These are phyloP conservation scores for Pythium sukuiense DNA, from an alignment of 352 stramenopile genomes.

Conservation along the genomic window DNA sequence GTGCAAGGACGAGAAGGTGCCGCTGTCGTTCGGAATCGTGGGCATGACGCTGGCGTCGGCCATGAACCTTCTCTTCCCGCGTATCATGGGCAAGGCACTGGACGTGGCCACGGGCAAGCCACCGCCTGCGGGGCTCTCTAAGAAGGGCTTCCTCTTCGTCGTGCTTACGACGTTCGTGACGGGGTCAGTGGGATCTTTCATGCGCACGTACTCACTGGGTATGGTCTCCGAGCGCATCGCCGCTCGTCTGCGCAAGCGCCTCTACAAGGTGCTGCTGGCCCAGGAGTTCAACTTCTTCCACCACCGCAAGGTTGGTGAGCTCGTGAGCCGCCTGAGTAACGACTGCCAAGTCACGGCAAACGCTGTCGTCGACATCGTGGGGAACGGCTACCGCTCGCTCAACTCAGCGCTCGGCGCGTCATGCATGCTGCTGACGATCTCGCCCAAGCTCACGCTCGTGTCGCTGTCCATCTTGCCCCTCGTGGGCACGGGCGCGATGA, in stretches of 20 bases:
- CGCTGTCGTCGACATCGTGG: slow-evolving; percentile 84
- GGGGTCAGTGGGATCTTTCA: slow-evolving; percentile 82
- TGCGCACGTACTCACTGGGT: slow-evolving; percentile 87
- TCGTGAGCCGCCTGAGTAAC: slow-evolving; percentile 82
- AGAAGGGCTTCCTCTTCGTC: slow-evolving; percentile 85
- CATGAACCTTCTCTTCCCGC: slow-evolving; percentile 89
- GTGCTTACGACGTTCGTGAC: slow-evolving; percentile 85
- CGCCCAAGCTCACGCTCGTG: slow-evolving; percentile 87
- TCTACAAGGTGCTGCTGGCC: slow-evolving; percentile 76
- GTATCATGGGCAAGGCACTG: slow-evolving; percentile 88
- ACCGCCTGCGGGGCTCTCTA: slow-evolving; percentile 64
- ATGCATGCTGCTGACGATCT: slow-evolving; percentile 88
- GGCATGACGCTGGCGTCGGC: slow-evolving; percentile 84
- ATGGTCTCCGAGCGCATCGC: slow-evolving; percentile 88
- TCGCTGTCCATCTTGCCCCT: slow-evolving; percentile 83
- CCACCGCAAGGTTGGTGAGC: slow-evolving; percentile 78
- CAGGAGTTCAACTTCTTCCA: slow-evolving; percentile 88
- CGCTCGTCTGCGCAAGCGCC: slow-evolving; percentile 64
- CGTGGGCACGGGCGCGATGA: slow-evolving; percentile 74
- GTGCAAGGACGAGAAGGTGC: slow-evolving; percentile 65
- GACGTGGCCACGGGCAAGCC: slow-evolving; percentile 81
- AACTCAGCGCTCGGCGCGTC: slow-evolving; percentile 89
- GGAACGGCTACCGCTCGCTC: slow-evolving; percentile 84
- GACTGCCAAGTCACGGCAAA: slow-evolving; percentile 91
- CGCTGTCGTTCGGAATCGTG: slow-evolving; percentile 63